Conservation (phyloP, 805 yeast genomes). For the Candida cerambycidarum region DNA sequence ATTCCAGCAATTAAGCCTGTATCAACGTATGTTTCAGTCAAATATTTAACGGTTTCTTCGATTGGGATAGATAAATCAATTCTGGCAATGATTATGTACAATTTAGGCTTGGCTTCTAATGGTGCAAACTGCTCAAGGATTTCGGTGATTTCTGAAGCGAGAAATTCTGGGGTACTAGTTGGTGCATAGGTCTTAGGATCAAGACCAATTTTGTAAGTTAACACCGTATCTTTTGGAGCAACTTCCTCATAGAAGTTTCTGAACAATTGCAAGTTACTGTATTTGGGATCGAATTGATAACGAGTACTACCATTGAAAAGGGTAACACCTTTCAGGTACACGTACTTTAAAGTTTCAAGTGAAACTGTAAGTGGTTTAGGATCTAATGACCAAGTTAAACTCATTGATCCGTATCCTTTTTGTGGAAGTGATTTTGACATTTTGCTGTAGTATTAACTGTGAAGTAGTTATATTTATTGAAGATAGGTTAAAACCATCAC, state of each 20-base stretch:
- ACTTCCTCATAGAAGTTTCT: constrained; percentile 55
- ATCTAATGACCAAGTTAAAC: constrained; percentile 64
- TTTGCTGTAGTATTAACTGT: too few species aligned
- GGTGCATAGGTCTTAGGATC: constrained; percentile 32
- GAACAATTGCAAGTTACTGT: constrained; percentile 52
- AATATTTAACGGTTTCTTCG: constrained; percentile 55
- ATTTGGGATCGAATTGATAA: constrained; percentile 48
- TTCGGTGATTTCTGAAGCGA: constrained; percentile 50
- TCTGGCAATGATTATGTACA: constrained; percentile 71
- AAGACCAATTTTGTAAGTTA: constrained; percentile 69
- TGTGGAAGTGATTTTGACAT: constrained; percentile 14
- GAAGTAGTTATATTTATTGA: too few species aligned
- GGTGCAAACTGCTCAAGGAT: constrained; percentile 27
- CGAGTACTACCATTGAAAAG: constrained; percentile 77
- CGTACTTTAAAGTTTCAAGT: constrained; percentile 47
- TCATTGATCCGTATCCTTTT: constrained; percentile 77
- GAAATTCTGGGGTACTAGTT: too few species aligned
- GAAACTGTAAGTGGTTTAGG: constrained; percentile 57
- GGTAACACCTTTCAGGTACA: constrained; percentile 49
- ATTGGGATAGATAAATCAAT: constrained; percentile 56
- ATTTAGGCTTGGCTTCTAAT: constrained; percentile 26
- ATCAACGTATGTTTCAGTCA: constrained; percentile 59
- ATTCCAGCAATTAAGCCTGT: constrained; percentile 69
- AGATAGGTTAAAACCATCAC: too few species aligned
- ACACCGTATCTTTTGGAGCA: constrained; percentile 44